Evolutionary conservation across 129 eudicot genomes (phyloP).

Genomic region (Kitagawia praeruptora): DNA sequence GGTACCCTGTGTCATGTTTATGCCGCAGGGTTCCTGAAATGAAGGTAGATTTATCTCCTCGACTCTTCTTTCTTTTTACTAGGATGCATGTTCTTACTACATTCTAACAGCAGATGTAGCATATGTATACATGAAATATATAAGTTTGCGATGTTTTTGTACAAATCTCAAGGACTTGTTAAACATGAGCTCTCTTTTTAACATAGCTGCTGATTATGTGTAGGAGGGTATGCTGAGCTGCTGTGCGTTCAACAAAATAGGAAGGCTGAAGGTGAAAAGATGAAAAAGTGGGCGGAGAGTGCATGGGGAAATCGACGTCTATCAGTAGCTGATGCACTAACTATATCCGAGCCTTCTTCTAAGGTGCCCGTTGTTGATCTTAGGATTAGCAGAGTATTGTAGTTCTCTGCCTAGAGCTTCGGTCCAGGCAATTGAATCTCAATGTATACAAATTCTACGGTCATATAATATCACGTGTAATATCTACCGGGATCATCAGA

Average conservation of each 20-base stretch:
- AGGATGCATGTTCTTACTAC: not conserved
- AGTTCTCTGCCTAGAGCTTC: constrained; percentile 13
- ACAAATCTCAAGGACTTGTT: not conserved
- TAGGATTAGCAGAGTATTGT: constrained; percentile 64
- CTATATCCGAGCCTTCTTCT: constrained; percentile 36
- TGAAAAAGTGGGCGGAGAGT: constrained; percentile 75
- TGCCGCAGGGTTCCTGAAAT: not conserved
- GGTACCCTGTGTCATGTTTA: not conserved
- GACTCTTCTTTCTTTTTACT: not conserved
- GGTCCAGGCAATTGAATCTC: not conserved
- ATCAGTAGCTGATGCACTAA: constrained; percentile 67
- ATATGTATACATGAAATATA: not conserved
- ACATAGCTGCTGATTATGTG: constrained; percentile 1
- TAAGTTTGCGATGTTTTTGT: not conserved
- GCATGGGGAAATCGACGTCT: constrained; percentile 68
- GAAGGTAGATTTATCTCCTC: not conserved
- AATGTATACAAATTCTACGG: not conserved
- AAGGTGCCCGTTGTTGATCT: constrained; percentile 65
- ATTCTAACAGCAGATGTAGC: not conserved
- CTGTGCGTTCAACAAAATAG: constrained; percentile 72
- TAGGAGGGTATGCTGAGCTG: constrained; percentile 87
- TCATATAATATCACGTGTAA: not conserved
- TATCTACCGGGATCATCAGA: not conserved
- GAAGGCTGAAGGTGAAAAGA: constrained; percentile 63
- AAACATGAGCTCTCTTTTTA: not conserved